A percentile compares a stretch with the other conserved stretches of the same genome.
phyloP scores from a whole-genome alignment of 768 basidiomycete genomes.

The Serendipita sp. region DNA sequence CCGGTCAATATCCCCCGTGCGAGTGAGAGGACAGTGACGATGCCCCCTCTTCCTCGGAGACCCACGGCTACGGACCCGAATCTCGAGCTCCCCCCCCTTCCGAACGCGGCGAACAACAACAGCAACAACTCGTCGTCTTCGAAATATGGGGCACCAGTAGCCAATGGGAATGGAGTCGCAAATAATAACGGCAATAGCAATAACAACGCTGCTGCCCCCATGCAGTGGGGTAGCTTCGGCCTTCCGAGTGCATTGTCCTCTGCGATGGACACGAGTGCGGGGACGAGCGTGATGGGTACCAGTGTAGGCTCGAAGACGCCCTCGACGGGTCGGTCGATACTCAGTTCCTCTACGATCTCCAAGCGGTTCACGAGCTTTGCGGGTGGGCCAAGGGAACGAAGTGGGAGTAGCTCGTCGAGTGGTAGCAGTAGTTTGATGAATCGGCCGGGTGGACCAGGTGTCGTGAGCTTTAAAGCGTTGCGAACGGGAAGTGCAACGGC shows the following conservation, averaged over 20 bases:
- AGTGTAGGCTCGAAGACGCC: background rate
- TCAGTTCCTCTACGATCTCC: background rate
- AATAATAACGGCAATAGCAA: no score
- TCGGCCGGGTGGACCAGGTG: background rate
- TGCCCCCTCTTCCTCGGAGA: background rate
- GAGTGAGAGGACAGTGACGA: background rate
- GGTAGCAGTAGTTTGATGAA: background rate
- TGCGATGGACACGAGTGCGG: background rate
- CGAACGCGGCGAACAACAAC: background rate
- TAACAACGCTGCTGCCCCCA: no score
- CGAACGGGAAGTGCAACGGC: background rate
- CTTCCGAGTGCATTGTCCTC: background rate
- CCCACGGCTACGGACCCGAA: background rate
- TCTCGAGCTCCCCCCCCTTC: background rate
- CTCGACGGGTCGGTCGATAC: background rate
- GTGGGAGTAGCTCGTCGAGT: background rate
- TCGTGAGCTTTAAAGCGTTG: constrained; percentile 1
- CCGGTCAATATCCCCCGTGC: background rate
- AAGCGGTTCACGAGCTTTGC: background rate
- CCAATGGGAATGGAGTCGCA: no score
- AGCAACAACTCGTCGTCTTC: background rate
- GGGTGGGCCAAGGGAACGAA: background rate
- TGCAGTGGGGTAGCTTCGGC: background rate
- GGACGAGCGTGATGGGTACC: background rate
- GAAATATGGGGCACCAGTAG: background rate